Percentiles rank a stretch among this genome's conserved stretches.
Conservation (phyloP, 192 early-diverging fungal species). For the Entophlyctis luteolus region DNA sequence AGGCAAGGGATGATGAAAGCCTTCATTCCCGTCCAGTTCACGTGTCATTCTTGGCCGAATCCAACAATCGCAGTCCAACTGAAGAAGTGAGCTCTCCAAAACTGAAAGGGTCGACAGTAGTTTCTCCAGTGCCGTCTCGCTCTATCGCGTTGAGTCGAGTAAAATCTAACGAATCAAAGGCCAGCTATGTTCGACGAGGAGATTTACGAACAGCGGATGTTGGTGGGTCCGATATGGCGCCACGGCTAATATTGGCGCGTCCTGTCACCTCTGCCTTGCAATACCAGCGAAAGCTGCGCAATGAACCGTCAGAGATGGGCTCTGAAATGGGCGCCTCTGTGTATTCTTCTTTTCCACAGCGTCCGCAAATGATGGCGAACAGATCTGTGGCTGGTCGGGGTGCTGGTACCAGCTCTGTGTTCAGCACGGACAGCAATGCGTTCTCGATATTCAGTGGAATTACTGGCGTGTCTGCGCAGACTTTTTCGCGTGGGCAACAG, state of each 20-base stretch:
- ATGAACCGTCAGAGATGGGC: slow-evolving; percentile 9
- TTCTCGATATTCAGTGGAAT: slow-evolving; percentile 18
- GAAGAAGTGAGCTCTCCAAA: no score
- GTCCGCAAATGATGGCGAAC: not conserved
- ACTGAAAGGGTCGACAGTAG: not conserved
- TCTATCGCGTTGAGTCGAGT: no score
- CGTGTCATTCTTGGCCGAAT: not conserved
- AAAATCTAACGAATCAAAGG: no score
- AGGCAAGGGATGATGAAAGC: slow-evolving; percentile 12
- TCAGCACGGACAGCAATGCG: slow-evolving; percentile 13
- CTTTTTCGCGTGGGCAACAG: not conserved
- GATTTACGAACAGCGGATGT: no score
- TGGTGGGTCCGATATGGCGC: not conserved
- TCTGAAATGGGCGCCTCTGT: slow-evolving; percentile 7
- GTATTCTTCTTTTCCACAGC: slow-evolving; percentile 9
- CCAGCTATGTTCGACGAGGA: no score
- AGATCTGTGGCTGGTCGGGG: not conserved
- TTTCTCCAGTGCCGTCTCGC: slow-evolving; percentile 4
- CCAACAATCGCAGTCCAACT: no score
- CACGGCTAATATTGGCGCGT: slow-evolving; percentile 15
- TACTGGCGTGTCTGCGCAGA: not conserved
- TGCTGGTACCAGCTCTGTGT: not conserved
- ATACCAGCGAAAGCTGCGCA: not conserved
- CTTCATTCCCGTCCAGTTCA: slow-evolving; percentile 1
- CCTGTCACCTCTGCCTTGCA: slow-evolving; percentile 3